Evolutionary conservation across 2,329 filamentous ascomycete species (phyloP).

Genomic region (Xylaria sp.): DNA sequence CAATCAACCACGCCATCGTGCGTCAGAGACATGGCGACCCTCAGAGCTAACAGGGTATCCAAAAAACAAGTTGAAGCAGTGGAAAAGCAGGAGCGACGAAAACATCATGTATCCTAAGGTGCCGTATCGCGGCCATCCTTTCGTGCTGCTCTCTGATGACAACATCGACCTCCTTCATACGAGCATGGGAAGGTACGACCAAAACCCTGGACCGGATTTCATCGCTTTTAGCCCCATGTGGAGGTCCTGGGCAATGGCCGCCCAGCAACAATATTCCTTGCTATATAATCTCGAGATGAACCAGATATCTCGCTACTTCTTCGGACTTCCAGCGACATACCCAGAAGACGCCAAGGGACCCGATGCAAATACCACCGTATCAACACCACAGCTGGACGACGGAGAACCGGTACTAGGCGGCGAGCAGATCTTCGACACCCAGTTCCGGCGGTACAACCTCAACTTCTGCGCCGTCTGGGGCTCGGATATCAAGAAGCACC

Average conservation of each 20-base stretch:
- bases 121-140: slow-evolving; percentile 53
- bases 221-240: slow-evolving; percentile 50
- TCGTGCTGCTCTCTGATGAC: slow-evolving; percentile 53
- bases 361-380: slow-evolving; percentile 8
- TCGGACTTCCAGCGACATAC: slow-evolving; percentile 43
- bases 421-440: slow-evolving; percentile 52
- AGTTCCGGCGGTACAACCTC: slow-evolving; percentile 56
- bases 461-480: slow-evolving; percentile 61
- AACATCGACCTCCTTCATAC: slow-evolving; percentile 54
- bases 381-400: not conserved
- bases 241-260: slow-evolving; percentile 57
- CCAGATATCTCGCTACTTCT: slow-evolving; percentile 54
- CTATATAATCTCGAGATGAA: slow-evolving; percentile 57
- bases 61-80: slow-evolving; percentile 26
- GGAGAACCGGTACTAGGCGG: slow-evolving; percentile 31
- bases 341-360: slow-evolving; percentile 31
- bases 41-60: slow-evolving; percentile 39
- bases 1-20: slow-evolving; percentile 32
- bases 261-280: slow-evolving; percentile 55
- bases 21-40: slow-evolving; percentile 47
- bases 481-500: slow-evolving; percentile 54
- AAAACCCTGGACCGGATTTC: slow-evolving; percentile 36
- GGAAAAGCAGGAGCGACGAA: slow-evolving; percentile 35
- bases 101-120: slow-evolving; percentile 42
- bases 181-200: slow-evolving; percentile 52